Conservation (phyloP, 306 rosid species). For the Prunus armeniaca region DNA sequence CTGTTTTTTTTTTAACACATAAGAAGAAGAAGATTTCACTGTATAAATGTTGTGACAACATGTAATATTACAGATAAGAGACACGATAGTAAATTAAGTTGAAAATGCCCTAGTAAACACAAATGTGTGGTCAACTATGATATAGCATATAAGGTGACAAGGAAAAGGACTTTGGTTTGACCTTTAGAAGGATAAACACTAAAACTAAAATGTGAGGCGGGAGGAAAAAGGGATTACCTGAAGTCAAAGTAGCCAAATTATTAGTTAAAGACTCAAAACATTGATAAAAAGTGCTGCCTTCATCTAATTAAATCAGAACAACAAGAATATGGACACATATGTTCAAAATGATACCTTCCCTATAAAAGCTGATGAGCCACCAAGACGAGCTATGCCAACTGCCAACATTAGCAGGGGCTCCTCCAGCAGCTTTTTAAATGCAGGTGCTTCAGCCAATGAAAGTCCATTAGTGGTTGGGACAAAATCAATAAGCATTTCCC, state of each 20-base stretch:
- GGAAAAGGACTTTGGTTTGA: neutral
- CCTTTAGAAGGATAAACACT: neutral
- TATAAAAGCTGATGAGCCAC: constrained; percentile 91
- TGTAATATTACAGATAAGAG: neutral
- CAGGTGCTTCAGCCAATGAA: constrained; percentile 89
- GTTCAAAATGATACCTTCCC: constrained; percentile 64
- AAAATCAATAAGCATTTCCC: constrained; percentile 91
- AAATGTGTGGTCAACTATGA: neutral
- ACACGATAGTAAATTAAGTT: neutral
- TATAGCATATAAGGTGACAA: neutral
- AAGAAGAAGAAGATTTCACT: neutral
- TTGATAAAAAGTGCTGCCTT: neutral
- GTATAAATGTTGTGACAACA: neutral
- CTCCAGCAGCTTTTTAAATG: constrained; percentile 94
- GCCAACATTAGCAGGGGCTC: constrained; percentile 99
- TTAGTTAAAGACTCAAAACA: neutral
- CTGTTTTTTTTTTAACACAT: neutral
- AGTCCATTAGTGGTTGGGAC: constrained; percentile 81
- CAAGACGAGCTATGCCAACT: constrained; percentile 88
- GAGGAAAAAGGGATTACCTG: neutral
- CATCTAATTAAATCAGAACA: constrained; percentile 1
- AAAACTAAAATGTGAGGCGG: neutral
- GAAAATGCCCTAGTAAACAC: neutral
- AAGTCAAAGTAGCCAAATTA: neutral
- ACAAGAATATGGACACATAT: constrained; percentile 13